A percentile compares a stretch with the other conserved stretches of the same genome.
phyloP scores from a whole-genome alignment of 2,329 filamentous ascomycete species.

The Scedosporium boydii region DNA sequence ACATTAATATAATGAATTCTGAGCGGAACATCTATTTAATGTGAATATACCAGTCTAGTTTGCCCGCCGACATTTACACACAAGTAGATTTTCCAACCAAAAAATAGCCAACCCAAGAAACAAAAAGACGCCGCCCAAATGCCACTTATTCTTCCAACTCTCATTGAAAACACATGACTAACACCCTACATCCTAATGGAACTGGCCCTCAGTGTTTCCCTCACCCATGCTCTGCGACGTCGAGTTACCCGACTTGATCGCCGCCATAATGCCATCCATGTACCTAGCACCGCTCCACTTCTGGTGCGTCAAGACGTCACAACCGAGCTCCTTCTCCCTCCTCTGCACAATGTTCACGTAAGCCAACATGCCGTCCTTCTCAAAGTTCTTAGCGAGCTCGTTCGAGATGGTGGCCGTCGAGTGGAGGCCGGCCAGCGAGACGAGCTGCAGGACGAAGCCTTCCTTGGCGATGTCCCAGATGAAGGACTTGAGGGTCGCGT shows the following conservation, averaged over 20 bases:
- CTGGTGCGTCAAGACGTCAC: constrained; percentile 91
- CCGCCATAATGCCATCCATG: constrained; percentile 81
- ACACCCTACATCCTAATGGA: neutral
- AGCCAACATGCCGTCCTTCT: constrained; percentile 87
- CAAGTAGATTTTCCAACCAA: neutral
- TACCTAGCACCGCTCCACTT: constrained; percentile 66
- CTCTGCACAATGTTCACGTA: constrained; percentile 92
- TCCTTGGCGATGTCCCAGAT: constrained; percentile 94
- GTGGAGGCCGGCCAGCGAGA: constrained; percentile 57
- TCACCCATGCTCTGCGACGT: constrained; percentile 90
- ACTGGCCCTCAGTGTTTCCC: constrained; percentile 77
- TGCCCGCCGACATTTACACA: neutral
- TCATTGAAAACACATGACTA: neutral
- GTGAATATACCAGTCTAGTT: neutral
- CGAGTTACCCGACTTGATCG: constrained; percentile 84
- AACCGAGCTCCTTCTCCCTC: constrained; percentile 80
- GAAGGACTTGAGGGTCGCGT: constrained; percentile 75
- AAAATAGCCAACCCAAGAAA: neutral
- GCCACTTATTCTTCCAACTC: neutral
- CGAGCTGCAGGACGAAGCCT: constrained; percentile 63
- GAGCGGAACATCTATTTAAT: neutral
- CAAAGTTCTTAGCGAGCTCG: constrained; percentile 75
- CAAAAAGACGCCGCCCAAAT: neutral
- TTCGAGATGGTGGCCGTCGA: constrained; percentile 55
- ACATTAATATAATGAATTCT: neutral